These are phyloP conservation scores for Catunica adiposa DNA, from an alignment of 2,329 filamentous ascomycete species.

Conservation along the genomic window DNA sequence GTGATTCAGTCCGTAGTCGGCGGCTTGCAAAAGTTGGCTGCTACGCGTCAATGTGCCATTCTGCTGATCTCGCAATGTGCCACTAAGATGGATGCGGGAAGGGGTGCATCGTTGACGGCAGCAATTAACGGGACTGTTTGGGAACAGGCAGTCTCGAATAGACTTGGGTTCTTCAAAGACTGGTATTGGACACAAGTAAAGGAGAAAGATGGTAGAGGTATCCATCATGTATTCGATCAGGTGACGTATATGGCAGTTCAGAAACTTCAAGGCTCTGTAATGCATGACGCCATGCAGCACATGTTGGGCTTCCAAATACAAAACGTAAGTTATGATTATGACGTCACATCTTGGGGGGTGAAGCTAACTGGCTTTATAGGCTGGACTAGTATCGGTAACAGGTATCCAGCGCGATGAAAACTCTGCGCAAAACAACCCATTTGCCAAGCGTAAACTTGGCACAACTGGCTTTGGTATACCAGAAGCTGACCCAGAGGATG, in stretches of 20 bases:
- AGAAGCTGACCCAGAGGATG: slow-evolving; percentile 46
- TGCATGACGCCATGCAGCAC: slow-evolving; percentile 25
- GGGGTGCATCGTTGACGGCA: slow-evolving; percentile 53
- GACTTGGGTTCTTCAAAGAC: slow-evolving; percentile 66
- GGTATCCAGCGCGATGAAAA: slow-evolving; percentile 12
- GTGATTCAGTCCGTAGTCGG: slow-evolving; percentile 48
- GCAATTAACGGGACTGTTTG: slow-evolving; percentile 61
- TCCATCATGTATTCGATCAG: slow-evolving; percentile 6
- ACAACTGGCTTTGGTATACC: slow-evolving; percentile 29
- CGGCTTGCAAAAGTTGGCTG: slow-evolving; percentile 58
- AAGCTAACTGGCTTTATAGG: not conserved
- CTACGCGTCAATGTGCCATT: slow-evolving; percentile 54
- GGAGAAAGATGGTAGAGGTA: not conserved
- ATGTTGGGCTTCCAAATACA: slow-evolving; percentile 34
- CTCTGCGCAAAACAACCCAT: not conserved
- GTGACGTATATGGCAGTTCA: slow-evolving; percentile 32
- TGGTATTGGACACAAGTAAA: slow-evolving; percentile 34
- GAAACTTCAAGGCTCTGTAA: slow-evolving; percentile 41
- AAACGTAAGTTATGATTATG: slow-evolving; percentile 24
- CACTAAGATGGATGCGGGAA: slow-evolving; percentile 57
- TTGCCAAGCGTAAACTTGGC: slow-evolving; percentile 45
- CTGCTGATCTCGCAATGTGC: slow-evolving; percentile 65
- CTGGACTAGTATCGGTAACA: slow-evolving; percentile 16
- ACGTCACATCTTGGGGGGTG: too few species aligned
- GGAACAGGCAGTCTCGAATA: slow-evolving; percentile 60